Conservation (phyloP, 257 asterid genomes). For the Nicotiana tabacum region DNA sequence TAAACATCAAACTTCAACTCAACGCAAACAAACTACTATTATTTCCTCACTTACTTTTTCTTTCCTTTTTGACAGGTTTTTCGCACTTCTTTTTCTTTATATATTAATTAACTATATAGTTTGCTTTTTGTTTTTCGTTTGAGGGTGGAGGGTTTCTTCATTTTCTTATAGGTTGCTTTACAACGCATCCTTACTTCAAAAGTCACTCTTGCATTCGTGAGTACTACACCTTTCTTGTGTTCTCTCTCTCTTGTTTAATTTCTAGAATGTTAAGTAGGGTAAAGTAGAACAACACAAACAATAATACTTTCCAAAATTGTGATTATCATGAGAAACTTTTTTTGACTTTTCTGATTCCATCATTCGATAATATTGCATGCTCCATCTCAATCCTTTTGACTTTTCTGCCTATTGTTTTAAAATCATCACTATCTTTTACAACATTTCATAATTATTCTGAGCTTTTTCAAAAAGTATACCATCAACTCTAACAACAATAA, state of each 20-base stretch:
- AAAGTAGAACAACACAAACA: background rate
- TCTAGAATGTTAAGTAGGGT: conserved; percentile 6
- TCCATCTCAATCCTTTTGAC: background rate
- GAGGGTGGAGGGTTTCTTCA: background rate
- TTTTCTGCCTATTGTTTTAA: background rate
- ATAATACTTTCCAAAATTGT: background rate
- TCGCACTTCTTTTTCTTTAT: background rate
- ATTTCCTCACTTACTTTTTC: background rate
- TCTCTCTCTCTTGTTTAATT: conserved; percentile 2
- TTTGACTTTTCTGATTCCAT: background rate
- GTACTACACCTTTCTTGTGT: no score
- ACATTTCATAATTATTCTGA: background rate
- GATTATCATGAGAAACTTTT: background rate
- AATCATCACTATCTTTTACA: background rate
- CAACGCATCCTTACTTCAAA: conserved; percentile 34
- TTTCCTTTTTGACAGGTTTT: background rate
- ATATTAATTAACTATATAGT: background rate
- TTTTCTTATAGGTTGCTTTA: conserved; percentile 20
- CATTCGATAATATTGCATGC: background rate
- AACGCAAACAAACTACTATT: background rate
- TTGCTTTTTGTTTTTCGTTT: background rate
- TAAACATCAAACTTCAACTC: conserved; percentile 1
- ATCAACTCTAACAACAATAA: background rate
- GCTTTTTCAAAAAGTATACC: background rate
- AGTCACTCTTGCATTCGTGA: conserved; percentile 13